phyloP scores from a whole-genome alignment of 306 rosid species.

The Prunus davidiana region DNA sequence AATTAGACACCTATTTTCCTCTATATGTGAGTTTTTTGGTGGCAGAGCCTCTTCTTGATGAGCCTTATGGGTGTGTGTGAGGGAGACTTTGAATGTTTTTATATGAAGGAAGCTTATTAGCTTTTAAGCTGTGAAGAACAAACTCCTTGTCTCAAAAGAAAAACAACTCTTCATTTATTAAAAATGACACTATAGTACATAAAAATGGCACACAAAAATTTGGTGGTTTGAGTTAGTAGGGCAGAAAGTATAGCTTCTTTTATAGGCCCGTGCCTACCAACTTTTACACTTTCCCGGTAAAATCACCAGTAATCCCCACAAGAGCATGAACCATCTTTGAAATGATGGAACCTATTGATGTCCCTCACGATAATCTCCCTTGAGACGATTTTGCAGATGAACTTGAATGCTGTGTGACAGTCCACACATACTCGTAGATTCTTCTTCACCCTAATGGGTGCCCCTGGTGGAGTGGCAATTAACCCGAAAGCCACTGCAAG shows the following conservation, averaged over 20 bases:
- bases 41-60: no score
- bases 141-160: neutral
- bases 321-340: slow-evolving; percentile 78
- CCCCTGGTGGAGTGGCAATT: slow-evolving; percentile 65
- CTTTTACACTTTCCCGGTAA: neutral
- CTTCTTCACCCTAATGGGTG: slow-evolving; percentile 83
- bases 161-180: neutral
- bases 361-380: slow-evolving; percentile 87
- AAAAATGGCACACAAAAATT: slow-evolving; percentile 6
- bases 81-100: no score
- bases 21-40: neutral
- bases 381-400: slow-evolving; percentile 50
- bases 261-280: neutral
- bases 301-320: slow-evolving; percentile 90
- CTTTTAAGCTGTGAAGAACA: neutral
- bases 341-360: slow-evolving; percentile 82
- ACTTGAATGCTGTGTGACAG: slow-evolving; percentile 78
- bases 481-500: slow-evolving; percentile 86
- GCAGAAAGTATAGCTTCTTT: neutral
- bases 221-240: neutral
- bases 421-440: slow-evolving; percentile 77
- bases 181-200: neutral
- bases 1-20: neutral
- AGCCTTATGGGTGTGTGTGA: no score
- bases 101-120: no score